Evolutionary conservation across 352 stramenopile species (phyloP).

Genomic region (Peronospora farinosa): DNA sequence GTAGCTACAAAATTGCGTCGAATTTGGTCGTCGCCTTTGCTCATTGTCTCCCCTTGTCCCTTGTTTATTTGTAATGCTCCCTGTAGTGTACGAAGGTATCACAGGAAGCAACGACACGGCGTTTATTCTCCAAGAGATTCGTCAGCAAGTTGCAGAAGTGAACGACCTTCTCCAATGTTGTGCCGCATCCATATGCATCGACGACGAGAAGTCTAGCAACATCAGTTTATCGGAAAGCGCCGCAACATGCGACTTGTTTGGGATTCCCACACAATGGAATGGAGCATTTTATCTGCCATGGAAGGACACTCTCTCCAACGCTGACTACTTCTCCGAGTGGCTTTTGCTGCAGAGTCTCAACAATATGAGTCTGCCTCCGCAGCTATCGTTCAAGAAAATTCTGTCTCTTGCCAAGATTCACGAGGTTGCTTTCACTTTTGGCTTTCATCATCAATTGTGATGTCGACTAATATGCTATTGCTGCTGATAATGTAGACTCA

Average conservation of each 20-base stretch:
- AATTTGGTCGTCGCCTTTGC: background rate
- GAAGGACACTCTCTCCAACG: constrained; percentile 60
- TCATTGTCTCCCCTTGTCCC: background rate
- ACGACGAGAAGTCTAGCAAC: constrained; percentile 1
- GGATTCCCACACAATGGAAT: constrained; percentile 54
- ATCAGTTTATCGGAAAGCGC: background rate
- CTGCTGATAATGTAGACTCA: constrained; percentile 34
- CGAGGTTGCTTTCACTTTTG: constrained; percentile 27
- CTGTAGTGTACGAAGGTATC: constrained; percentile 65
- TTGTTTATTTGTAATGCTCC: background rate
- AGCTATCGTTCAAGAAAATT: constrained; percentile 57
- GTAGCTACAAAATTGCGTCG: constrained; percentile 6
- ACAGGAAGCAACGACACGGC: constrained; percentile 48
- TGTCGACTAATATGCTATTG: constrained; percentile 1
- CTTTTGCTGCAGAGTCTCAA: constrained; percentile 68
- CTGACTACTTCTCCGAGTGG: constrained; percentile 75
- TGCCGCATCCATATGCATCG: constrained; percentile 37
- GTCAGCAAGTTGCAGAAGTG: constrained; percentile 43
- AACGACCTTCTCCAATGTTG: constrained; percentile 67
- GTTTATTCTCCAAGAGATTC: constrained; percentile 54
- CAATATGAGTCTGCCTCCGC: constrained; percentile 65
- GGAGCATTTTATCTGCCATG: constrained; percentile 71
- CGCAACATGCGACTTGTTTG: constrained; percentile 50
- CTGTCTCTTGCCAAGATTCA: constrained; percentile 51
- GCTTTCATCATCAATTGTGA: background rate